Base-by-base conservation (phyloP, 2,329 filamentous ascomycete genomes). In the Fusarium mexicanum region DNA sequence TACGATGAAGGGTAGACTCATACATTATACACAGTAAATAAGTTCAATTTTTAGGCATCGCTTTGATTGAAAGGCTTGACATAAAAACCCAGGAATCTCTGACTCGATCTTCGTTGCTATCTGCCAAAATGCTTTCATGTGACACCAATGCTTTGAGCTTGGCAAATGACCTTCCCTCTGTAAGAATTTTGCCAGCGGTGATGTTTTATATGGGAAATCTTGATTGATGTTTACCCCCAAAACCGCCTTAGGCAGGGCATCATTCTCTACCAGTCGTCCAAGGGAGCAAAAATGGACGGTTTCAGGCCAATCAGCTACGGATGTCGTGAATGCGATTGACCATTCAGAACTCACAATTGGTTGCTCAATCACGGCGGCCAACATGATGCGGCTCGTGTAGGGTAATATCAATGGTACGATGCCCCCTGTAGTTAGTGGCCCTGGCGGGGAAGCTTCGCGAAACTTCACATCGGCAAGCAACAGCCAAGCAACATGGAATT, bases 361-460 rank as follows among this genome's bases (percentile, higher is more conserved):
- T 20, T 13, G 44, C 24, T 29, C 51, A 29, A n/a, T 17, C 2
- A 11, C 14, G n/a, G 8, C 35, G 14, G n/a, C 12, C 24, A 40
- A 29, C 4, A 41, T 6, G 24, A 55, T 29, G 24, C 14, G 35
- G 20, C 24, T 41, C 16, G 51, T 41, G 51, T 41, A 41, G 51
- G 35, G 35, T 55, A 55, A 14, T 26, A 6, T 55, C 10, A 17
- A 50, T 24, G 31, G 31, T 12, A 17, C n/a, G 5, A 22, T n/a
- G 7, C 4, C 57, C 57, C 35, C 69, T 64, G 66, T 18, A 44
- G 17, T 10, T 18, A 68, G 12, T 40, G n/a, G 37, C 22, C 24
- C 46, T 35, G 37, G n/a, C 63, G 57, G 61, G 20, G 54, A 60
- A 74, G 55, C 50, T 74, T 74, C 71, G 57, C 58, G 71, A 72